Base-by-base conservation (phyloP, 1,284 basidiomycete genomes). In the Apiotrichum siamense region DNA sequence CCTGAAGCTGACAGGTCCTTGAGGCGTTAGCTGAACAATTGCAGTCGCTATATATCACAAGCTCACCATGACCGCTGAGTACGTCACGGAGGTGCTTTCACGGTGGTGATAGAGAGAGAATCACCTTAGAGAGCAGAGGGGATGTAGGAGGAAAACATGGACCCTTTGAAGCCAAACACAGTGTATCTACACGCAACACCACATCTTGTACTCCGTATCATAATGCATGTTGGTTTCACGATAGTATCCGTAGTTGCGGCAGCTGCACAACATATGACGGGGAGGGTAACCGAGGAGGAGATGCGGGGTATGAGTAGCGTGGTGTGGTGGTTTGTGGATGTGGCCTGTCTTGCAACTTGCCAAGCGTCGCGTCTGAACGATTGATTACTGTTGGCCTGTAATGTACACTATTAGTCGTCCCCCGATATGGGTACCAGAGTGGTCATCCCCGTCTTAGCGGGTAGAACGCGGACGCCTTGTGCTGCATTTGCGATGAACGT, bases 1-100 rank as follows among this genome's bases (percentile, higher is more conserved):
- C 9, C 29, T 27, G 31, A n/a, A 21, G 10, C 24, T 20, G 6
- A 24, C n/a, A n/a, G n/a, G n/a, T n/a, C n/a, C n/a, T n/a, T n/a
- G n/a, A n/a, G n/a, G n/a, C n/a, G n/a, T n/a, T n/a, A 15, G 32
- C 49, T 42, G 27, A n/a, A 32, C 38, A 25, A 27, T 24, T 33
- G n/a, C 27, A 69, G 69, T 76, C 7, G 51, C 68, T 12, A 62
- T 67, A 24, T 76, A 74, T 54, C 74, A 76, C 56, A 61, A 66
- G 26, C 59, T 76, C 5, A 54, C 54, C 18, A 58, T 75, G 58
- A 65, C 69, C 11, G 64, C 57, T 6, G 71, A 69, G 40, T 76
- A 73, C 44, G 69, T 71, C 21, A 46, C 54, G 31, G 53, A 61
- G 38, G 63, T 64, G 9, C 51, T 73, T 27, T 54, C 61, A 12